These are phyloP conservation scores for Penicillium hordei DNA, from an alignment of 2,329 filamentous ascomycete species.

Conservation along the genomic window DNA sequence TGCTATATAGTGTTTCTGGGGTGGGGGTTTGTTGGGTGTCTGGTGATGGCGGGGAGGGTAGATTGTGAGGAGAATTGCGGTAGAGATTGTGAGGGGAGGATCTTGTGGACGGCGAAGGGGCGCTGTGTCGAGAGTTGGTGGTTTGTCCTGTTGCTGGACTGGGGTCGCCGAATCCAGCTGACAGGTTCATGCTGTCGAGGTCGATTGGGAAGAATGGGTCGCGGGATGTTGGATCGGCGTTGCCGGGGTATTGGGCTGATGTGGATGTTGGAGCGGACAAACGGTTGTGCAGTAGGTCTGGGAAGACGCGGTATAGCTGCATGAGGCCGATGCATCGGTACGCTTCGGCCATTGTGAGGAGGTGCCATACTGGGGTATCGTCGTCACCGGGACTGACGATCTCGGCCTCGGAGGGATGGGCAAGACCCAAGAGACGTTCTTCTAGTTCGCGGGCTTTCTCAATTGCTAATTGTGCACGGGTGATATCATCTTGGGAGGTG, in stretches of 20 bases:
- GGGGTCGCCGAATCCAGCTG: conserved; percentile 19
- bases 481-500: conserved; percentile 39
- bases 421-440: conserved; percentile 47
- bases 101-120: conserved; percentile 3
- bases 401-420: conserved; percentile 49
- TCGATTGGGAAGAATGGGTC: conserved; percentile 27
- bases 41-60: conserved; percentile 5
- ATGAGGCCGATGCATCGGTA: conserved; percentile 55
- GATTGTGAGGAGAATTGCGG: conserved; percentile 17
- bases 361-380: conserved; percentile 54
- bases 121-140: background rate
- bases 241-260: conserved; percentile 1
- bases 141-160: background rate
- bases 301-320: conserved; percentile 57
- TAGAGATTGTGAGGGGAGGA: conserved; percentile 13
- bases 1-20: conserved; percentile 26
- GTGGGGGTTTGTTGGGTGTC: background rate
- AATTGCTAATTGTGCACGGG: conserved; percentile 36
- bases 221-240: conserved; percentile 3
- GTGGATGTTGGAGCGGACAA: conserved; percentile 27
- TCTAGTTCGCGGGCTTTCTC: conserved; percentile 45
- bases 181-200: conserved; percentile 24
- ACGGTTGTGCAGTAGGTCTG: conserved; percentile 50
- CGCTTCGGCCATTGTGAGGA: conserved; percentile 54
- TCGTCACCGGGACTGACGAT: conserved; percentile 54